phyloP scores from a whole-genome alignment of 805 yeast species.

The Barnettozyma siamensis region DNA sequence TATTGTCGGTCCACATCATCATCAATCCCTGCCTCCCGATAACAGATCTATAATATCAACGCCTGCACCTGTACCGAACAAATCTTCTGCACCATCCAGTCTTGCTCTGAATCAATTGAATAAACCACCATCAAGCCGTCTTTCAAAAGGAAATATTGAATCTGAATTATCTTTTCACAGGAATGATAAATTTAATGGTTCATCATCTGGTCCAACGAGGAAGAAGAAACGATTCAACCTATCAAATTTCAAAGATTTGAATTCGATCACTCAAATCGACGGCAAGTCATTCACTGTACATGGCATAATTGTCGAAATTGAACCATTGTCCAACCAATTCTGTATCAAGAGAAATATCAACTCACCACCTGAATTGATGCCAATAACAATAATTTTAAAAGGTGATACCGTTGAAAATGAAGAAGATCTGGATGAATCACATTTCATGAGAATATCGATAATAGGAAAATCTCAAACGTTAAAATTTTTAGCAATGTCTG shows the following conservation, averaged over 20 bases:
- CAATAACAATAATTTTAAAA: slow-evolving; percentile 6
- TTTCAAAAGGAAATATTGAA: too few species aligned
- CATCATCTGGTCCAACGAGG: background rate
- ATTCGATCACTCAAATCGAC: slow-evolving; percentile 16
- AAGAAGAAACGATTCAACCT: background rate
- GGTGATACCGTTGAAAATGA: slow-evolving; percentile 1
- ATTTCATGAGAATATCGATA: slow-evolving; percentile 11
- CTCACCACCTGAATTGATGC: slow-evolving; percentile 10
- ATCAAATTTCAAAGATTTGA: slow-evolving; percentile 8
- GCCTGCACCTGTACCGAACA: too few species aligned
- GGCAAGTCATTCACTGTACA: slow-evolving; percentile 13
- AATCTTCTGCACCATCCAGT: too few species aligned
- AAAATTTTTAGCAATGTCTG: slow-evolving; percentile 18
- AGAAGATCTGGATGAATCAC: slow-evolving; percentile 6
- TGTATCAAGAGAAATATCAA: slow-evolving; percentile 9
- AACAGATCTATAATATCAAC: background rate
- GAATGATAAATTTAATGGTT: too few species aligned
- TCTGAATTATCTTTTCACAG: too few species aligned
- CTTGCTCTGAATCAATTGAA: too few species aligned
- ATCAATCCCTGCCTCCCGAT: background rate
- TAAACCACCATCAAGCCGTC: too few species aligned
- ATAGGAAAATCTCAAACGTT: slow-evolving; percentile 10
- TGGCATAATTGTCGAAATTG: slow-evolving; percentile 16
- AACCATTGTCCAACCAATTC: slow-evolving; percentile 14
- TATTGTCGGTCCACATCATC: background rate